Percentiles rank a stretch among this genome's conserved stretches.
Evolutionary conservation across 208 protist species (phyloP).

Genomic region (Acanthamoeba lenticulata): DNA sequence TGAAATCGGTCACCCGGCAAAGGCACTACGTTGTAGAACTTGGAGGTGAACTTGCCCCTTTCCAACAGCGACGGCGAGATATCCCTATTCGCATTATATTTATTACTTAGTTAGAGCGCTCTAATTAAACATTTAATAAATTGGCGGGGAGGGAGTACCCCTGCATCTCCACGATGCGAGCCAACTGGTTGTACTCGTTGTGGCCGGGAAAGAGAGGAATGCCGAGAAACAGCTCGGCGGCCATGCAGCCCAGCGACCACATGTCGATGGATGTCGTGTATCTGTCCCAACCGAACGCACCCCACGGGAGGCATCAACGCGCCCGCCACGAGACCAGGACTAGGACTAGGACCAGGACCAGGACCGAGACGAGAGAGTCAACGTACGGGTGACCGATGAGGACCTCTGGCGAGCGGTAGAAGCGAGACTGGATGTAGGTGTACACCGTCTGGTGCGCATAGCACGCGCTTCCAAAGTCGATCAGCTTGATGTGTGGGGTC

Average conservation of each 20-base stretch:
- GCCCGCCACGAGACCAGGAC: too few relatives aligned
- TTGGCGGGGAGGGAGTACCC: conserved; percentile 17
- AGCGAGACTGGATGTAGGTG: conserved; percentile 96
- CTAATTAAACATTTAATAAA: too few relatives aligned
- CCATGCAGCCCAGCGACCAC: conserved; percentile 97
- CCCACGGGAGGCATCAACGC: too few relatives aligned
- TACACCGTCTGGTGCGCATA: conserved; percentile 91
- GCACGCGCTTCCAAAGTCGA: conserved; percentile 97
- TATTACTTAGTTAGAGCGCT: neutral
- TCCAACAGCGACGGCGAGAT: neutral
- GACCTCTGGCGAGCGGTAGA: conserved; percentile 97
- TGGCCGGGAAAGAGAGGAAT: conserved; percentile 52
- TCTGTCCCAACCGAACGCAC: neutral
- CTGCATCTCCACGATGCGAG: conserved; percentile 70
- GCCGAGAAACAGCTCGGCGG: conserved; percentile 89
- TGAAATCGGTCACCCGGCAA: neutral
- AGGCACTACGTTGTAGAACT: neutral
- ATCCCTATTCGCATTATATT: neutral
- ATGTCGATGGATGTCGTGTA: conserved; percentile 88
- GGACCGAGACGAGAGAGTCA: conserved; percentile 86
- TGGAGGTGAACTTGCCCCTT: neutral
- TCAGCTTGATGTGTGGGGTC: conserved; percentile 93
- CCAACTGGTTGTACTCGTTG: conserved; percentile 71
- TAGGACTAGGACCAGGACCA: too few relatives aligned
- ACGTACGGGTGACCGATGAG: conserved; percentile 93